Conservation (phyloP, 1,284 basidiomycete genomes). For the Phellopilus nigrolimitatus region DNA sequence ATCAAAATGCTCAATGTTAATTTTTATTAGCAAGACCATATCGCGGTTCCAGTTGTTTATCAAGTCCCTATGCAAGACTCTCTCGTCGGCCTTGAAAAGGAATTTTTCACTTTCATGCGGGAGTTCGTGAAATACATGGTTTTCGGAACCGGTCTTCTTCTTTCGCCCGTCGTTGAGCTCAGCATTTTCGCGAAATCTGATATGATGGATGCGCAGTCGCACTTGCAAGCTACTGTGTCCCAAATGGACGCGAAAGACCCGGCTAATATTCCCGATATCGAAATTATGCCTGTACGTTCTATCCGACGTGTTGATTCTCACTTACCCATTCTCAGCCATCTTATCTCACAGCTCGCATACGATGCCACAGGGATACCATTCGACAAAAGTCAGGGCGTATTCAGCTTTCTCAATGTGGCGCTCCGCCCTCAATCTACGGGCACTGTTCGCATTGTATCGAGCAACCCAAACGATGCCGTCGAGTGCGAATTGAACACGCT, state of each 20-base stretch:
- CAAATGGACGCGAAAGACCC: slow-evolving; percentile 23
- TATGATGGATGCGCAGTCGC: slow-evolving; percentile 26
- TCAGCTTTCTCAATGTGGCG: too few species aligned
- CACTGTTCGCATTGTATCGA: too few species aligned
- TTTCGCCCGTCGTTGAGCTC: slow-evolving; percentile 28
- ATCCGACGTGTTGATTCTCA: too few species aligned
- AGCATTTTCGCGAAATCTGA: slow-evolving; percentile 27
- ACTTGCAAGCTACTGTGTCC: slow-evolving; percentile 3
- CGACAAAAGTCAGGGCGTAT: too few species aligned
- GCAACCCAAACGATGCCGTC: too few species aligned
- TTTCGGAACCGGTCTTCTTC: slow-evolving; percentile 29
- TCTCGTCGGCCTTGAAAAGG: slow-evolving; percentile 23
- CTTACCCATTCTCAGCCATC: slow-evolving; percentile 3
- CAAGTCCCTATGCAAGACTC: slow-evolving; percentile 29
- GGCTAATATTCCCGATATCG: slow-evolving; percentile 32
- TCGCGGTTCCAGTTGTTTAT: slow-evolving; percentile 29
- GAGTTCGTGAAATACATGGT: slow-evolving; percentile 30
- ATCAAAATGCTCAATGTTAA: neutral
- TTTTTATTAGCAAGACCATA: slow-evolving; percentile 33
- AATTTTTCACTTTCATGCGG: slow-evolving; percentile 22
- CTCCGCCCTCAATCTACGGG: too few species aligned
- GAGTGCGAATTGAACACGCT: too few species aligned
- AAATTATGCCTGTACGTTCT: slow-evolving; percentile 33
- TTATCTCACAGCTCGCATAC: slow-evolving; percentile 4
- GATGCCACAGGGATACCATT: slow-evolving; percentile 20